Evolutionary conservation across 2,329 filamentous ascomycete species (phyloP).

Genomic region (Emmonsiellopsis sp.): DNA sequence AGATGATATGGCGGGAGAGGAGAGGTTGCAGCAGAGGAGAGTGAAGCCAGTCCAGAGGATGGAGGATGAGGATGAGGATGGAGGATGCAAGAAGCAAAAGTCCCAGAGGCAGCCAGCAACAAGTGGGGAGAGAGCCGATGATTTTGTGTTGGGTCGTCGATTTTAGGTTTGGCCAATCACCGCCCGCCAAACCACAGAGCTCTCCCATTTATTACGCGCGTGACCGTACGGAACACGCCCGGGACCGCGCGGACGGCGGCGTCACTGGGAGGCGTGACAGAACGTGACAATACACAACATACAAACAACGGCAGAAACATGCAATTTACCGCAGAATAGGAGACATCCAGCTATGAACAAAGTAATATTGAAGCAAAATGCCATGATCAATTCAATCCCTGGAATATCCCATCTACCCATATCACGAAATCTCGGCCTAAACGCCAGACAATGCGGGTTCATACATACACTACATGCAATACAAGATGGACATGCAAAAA

Average conservation of each 20-base stretch:
- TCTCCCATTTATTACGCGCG: not conserved
- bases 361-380: not conserved
- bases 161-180: not conserved
- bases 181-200: not conserved
- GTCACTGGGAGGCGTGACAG: not conserved
- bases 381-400: not conserved
- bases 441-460: not conserved
- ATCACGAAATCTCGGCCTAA: not conserved
- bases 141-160: not conserved
- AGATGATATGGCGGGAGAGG: conserved; percentile 10
- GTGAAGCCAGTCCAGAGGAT: conserved; percentile 20
- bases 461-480: not conserved
- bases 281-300: conserved; percentile 3
- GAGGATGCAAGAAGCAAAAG: not conserved
- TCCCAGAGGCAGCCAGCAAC: conserved; percentile 4
- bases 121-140: not conserved
- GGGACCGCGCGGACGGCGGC: conserved; percentile 5
- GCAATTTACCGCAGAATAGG: too few relatives aligned
- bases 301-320: too few relatives aligned
- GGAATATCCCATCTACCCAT: not conserved
- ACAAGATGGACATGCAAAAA: not conserved
- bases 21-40: conserved; percentile 20
- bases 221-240: conserved; percentile 1
- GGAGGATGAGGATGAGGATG: conserved; percentile 1
- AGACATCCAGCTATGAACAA: not conserved